A percentile compares a stretch with the other conserved stretches of the same genome.
Evolutionary conservation across 805 yeast genomes (phyloP).

Genomic region (Monosporozyma aquatica): DNA sequence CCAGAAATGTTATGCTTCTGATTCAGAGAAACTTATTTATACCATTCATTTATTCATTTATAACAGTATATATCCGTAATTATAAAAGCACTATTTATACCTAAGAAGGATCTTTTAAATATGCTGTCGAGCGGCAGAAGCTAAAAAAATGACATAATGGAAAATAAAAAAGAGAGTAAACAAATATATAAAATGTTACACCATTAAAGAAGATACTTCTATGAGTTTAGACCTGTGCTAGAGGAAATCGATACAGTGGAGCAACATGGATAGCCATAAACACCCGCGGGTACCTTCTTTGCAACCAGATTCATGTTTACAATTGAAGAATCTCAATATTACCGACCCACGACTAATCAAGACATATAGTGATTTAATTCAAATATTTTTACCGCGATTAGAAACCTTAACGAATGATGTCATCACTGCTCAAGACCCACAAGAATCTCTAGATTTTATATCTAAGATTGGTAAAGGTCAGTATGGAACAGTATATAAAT

Average conservation of each 20-base stretch:
- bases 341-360: background rate
- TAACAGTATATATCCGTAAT: background rate
- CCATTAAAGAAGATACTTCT: too few species aligned
- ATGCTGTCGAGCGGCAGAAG: too few species aligned
- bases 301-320: background rate
- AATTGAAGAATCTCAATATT: background rate
- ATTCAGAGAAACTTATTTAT: background rate
- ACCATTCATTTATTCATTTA: background rate
- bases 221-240: too few species aligned
- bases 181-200: too few species aligned
- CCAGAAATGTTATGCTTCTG: too few species aligned
- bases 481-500: slow-evolving; percentile 28
- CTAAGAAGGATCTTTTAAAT: too few species aligned
- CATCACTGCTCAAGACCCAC: background rate
- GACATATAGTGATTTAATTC: slow-evolving; percentile 5
- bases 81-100: background rate
- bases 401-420: background rate
- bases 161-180: too few species aligned
- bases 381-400: background rate
- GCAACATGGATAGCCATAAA: background rate
- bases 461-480: slow-evolving; percentile 25
- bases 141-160: too few species aligned
- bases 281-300: background rate
- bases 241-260: too few species aligned
- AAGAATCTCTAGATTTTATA: slow-evolving; percentile 8